Conservation (phyloP, 495 filamentous ascomycete genomes). For the Daldinia grandis region DNA sequence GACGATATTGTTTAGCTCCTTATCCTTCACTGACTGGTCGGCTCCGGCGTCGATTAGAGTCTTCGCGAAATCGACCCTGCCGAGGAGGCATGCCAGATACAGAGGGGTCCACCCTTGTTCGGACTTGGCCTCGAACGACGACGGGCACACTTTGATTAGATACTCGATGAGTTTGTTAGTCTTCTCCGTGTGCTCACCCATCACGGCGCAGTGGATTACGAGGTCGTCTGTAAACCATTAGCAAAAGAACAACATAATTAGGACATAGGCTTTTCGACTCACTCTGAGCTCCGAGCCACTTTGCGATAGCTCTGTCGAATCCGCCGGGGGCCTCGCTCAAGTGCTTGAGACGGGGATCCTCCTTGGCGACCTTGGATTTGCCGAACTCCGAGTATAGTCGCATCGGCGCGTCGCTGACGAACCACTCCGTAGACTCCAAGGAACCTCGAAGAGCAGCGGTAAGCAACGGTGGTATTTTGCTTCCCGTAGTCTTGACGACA, state of each 20-base stretch:
- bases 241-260: slow-evolving; percentile 19
- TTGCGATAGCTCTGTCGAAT: slow-evolving; percentile 65
- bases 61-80: slow-evolving; percentile 61
- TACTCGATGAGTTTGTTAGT: slow-evolving; percentile 66
- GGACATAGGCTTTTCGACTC: slow-evolving; percentile 46
- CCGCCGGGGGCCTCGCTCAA: slow-evolving; percentile 62
- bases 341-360: slow-evolving; percentile 64
- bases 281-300: slow-evolving; percentile 67
- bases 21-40: slow-evolving; percentile 66
- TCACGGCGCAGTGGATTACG: slow-evolving; percentile 71
- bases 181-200: slow-evolving; percentile 49
- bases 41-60: slow-evolving; percentile 70
- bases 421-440: slow-evolving; percentile 72
- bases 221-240: slow-evolving; percentile 61
- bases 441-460: slow-evolving; percentile 63
- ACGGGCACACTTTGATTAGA: slow-evolving; percentile 64
- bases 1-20: slow-evolving; percentile 64
- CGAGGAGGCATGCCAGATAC: slow-evolving; percentile 62
- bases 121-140: slow-evolving; percentile 66
- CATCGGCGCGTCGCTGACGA: slow-evolving; percentile 69
- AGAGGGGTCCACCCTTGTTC: slow-evolving; percentile 67
- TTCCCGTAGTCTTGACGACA: slow-evolving; percentile 32
- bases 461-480: slow-evolving; percentile 63
- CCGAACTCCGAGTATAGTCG: slow-evolving; percentile 70
- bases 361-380: slow-evolving; percentile 58